Conservation (phyloP, 345 rosid species). For the Lumnitzera racemosa region DNA sequence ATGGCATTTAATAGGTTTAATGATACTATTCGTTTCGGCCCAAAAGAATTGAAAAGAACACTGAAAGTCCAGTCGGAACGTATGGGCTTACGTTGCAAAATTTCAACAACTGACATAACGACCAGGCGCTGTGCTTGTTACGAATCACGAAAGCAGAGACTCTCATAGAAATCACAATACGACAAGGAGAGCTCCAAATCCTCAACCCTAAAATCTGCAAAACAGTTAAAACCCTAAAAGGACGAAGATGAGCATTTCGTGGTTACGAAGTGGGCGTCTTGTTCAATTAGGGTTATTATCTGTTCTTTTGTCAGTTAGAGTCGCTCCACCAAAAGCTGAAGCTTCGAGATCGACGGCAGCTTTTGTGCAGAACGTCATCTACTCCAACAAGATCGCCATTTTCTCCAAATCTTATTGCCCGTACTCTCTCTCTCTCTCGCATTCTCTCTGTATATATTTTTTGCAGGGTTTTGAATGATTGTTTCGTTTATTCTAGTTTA, state of each 20-base stretch:
- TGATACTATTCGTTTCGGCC: no score
- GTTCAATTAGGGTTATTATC: conserved; percentile 8
- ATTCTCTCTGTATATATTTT: background rate
- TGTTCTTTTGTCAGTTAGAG: conserved; percentile 12
- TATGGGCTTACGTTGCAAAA: no score
- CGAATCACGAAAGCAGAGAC: no score
- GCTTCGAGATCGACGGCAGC: conserved; percentile 70
- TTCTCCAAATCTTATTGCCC: conserved; percentile 99
- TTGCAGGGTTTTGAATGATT: no score
- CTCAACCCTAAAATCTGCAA: no score
- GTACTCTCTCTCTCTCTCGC: conserved; percentile 24
- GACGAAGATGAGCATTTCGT: conserved; percentile 11
- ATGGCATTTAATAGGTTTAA: no score
- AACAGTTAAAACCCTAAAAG: no score
- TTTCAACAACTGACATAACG: no score
- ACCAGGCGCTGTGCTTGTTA: no score
- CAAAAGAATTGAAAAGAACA: no score
- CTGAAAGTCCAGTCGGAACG: background rate
- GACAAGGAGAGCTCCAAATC: no score
- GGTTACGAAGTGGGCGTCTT: background rate
- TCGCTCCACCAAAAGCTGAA: conserved; percentile 14
- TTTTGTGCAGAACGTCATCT: conserved; percentile 71
- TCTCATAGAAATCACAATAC: no score
- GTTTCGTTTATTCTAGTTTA: background rate
- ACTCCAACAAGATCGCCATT: conserved; percentile 79